phyloP scores from a whole-genome alignment of 768 basidiomycete genomes.

The Dendrothele bispora region DNA sequence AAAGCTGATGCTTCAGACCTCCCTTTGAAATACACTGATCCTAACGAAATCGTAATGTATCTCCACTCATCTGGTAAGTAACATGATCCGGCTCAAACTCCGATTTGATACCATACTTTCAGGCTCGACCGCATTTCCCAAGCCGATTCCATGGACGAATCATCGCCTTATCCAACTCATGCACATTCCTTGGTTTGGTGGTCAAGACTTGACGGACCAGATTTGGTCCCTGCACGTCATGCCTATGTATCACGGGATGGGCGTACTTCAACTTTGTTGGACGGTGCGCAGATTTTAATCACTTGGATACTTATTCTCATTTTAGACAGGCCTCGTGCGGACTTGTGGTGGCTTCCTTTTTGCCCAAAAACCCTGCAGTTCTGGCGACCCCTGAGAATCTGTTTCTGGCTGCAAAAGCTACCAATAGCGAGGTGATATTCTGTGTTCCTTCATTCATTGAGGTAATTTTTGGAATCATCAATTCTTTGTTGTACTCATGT shows the following conservation, averaged over 20 bases:
- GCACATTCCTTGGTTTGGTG: conserved; percentile 17
- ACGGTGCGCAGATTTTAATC: conserved; percentile 14
- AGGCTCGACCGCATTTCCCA: too few relatives aligned
- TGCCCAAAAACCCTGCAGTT: conserved; percentile 21
- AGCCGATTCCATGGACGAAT: conserved; percentile 15
- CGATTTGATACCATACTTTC: too few relatives aligned
- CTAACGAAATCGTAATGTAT: too few relatives aligned
- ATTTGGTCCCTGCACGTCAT: conserved; percentile 16
- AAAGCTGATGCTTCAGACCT: too few relatives aligned
- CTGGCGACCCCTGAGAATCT: conserved; percentile 26
- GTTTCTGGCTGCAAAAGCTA: too few relatives aligned
- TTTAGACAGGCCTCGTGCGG: conserved; percentile 23
- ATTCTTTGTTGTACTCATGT: background rate
- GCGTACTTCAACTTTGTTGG: conserved; percentile 20
- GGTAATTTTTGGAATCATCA: conserved; percentile 12
- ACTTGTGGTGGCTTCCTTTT: conserved; percentile 19
- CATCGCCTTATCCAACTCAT: conserved; percentile 11
- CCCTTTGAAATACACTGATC: too few relatives aligned
- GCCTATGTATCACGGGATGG: conserved; percentile 30
- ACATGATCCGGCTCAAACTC: too few relatives aligned
- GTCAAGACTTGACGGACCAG: conserved; percentile 21
- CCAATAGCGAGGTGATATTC: conserved; percentile 22
- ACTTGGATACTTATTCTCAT: background rate
- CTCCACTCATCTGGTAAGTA: too few relatives aligned
- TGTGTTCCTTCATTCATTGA: conserved; percentile 29